A percentile compares a stretch with the other conserved stretches of the same genome.
Evolutionary conservation across 306 rosid genomes (phyloP).

Genomic region (Purshia tridentata): DNA sequence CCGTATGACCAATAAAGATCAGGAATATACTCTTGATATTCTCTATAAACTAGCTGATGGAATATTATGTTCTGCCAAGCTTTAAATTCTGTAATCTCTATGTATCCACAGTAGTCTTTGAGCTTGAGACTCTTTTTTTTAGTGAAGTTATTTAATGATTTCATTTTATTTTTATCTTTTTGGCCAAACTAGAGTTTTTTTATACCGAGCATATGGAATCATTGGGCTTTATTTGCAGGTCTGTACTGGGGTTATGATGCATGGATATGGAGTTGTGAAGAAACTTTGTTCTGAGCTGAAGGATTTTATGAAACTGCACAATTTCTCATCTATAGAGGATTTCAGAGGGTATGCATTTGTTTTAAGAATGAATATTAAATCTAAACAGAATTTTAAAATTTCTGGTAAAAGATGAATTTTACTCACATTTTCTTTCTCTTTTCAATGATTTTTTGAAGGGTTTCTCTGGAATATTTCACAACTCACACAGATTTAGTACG

Average conservation of each 20-base stretch:
- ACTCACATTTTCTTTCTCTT: neutral
- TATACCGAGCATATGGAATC: neutral
- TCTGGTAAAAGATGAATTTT: neutral
- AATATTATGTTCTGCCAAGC: neutral
- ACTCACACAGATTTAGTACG: slow-evolving; percentile 86
- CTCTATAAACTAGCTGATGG: slow-evolving; percentile 4
- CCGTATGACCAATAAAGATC: neutral
- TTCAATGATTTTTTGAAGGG: slow-evolving; percentile 47
- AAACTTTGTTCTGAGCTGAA: slow-evolving; percentile 71
- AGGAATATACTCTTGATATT: neutral
- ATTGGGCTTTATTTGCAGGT: slow-evolving; percentile 46
- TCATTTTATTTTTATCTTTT: neutral
- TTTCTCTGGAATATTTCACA: slow-evolving; percentile 75
- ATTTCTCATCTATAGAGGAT: slow-evolving; percentile 81
- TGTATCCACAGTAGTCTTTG: neutral
- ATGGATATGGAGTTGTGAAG: slow-evolving; percentile 93
- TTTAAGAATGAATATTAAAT: neutral
- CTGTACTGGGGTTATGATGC: slow-evolving; percentile 99
- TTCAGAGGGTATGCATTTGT: slow-evolving; percentile 72
- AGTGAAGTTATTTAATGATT: neutral
- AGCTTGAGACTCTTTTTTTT: neutral
- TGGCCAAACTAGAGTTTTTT: neutral
- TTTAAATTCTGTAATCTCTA: neutral
- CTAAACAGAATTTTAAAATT: neutral
- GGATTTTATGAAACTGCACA: slow-evolving; percentile 85